phyloP scores from a whole-genome alignment of 2,329 filamentous ascomycete genomes.

The Plectosphaerella sp. region DNA sequence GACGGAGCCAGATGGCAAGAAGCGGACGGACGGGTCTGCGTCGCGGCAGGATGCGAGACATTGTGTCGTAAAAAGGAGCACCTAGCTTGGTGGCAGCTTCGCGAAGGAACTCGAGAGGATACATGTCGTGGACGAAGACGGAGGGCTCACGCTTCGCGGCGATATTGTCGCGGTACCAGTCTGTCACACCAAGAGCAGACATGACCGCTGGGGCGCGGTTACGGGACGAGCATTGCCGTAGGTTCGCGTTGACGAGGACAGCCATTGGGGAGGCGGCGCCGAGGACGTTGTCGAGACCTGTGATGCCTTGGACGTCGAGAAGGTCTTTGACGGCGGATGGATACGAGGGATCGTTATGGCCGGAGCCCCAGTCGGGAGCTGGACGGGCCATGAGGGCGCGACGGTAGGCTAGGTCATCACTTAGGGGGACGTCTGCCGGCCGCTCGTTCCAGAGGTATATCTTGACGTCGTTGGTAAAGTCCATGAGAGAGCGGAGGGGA shows the following conservation, averaged over 20 bases:
- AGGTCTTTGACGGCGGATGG: background rate
- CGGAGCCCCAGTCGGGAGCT: background rate
- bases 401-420: background rate
- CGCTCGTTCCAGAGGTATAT: background rate
- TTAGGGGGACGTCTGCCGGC: background rate
- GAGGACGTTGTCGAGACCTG: background rate
- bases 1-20: background rate
- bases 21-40: background rate
- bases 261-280: background rate
- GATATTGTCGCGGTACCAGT: background rate
- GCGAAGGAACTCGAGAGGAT: background rate
- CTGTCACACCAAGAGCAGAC: background rate
- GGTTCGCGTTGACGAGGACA: background rate
- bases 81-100: background rate
- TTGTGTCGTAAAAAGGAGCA: background rate
- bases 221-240: background rate
- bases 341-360: background rate
- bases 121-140: background rate
- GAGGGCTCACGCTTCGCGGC: background rate
- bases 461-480: background rate
- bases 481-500: background rate
- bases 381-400: background rate
- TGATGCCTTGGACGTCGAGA: background rate
- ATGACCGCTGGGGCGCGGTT: background rate
- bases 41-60: background rate